Percentiles rank a stretch among this genome's conserved stretches.
Conservation (phyloP, 495 filamentous ascomycete genomes). For the Stereocaulon alpinum region DNA sequence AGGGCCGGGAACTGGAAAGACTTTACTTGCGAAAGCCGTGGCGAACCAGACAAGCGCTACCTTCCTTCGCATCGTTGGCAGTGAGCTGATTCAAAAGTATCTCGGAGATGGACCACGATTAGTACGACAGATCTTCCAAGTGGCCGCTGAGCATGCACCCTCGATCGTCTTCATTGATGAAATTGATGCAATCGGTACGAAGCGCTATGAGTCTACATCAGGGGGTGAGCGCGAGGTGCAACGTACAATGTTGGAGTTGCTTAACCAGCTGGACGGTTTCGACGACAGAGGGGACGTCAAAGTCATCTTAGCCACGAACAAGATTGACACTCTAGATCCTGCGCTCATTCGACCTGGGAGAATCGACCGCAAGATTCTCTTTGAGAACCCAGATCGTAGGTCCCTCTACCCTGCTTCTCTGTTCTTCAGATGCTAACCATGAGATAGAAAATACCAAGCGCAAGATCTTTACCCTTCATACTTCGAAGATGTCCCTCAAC, state of each 20-base stretch:
- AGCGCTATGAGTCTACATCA: constrained; percentile 95
- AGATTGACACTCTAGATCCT: constrained; percentile 96
- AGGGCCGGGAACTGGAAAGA: constrained; percentile 95
- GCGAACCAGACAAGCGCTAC: constrained; percentile 98
- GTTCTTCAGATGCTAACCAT: constrained; percentile 27
- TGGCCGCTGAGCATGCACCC: constrained; percentile 90
- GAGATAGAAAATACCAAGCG: constrained; percentile 84
- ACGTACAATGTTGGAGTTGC: constrained; percentile 95
- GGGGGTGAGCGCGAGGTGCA: constrained; percentile 97
- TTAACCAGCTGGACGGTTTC: constrained; percentile 98
- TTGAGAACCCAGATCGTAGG: constrained; percentile 94
- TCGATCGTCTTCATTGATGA: constrained; percentile 99
- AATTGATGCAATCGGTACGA: constrained; percentile 98
- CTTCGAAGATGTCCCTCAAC: constrained; percentile 94
- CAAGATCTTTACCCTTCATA: constrained; percentile 99
- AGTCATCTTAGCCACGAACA: constrained; percentile 99
- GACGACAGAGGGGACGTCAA: constrained; percentile 99
- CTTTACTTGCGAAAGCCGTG: constrained; percentile 91
- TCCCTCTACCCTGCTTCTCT: constrained; percentile 4
- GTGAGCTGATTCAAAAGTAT: constrained; percentile 98
- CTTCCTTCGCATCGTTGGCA: constrained; percentile 95
- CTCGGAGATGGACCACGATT: constrained; percentile 91
- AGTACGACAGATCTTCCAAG: constrained; percentile 95
- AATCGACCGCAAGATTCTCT: constrained; percentile 98
- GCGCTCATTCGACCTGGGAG: constrained; percentile 93